Base-by-base conservation (phyloP, 768 basidiomycete genomes). In the Pleurotus sapidus region DNA sequence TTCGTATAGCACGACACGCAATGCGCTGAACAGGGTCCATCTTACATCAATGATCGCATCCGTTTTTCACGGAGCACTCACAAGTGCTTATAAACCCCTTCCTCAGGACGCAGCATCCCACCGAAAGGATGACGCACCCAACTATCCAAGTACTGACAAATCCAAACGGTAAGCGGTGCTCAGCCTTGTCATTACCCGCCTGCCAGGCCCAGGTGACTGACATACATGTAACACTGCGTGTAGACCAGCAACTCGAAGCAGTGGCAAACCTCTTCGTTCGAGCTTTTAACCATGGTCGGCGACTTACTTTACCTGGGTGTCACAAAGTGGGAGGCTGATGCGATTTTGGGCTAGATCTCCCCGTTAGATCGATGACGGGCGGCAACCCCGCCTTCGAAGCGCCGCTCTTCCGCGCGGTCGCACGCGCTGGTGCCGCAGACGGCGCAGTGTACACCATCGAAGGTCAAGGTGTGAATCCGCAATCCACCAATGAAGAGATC, bases 261-360 rank as follows among this genome's bases (percentile, higher is more conserved):
- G 42, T 20, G 15, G 20, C 42, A 4, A 43, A n/a, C n/a, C 17
- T 51, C 49, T 46, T 61, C 56, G 11, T 60, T 59, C 4, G 37
- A 12, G 20, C 51, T 49, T 20, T 48, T 45, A 12, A 43, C 14
- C 42, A 43, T 43, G 42, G 42, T 43, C n/a, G n/a, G 15, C 15
- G 5, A n/a, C 42, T 12, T 3, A 8, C 1, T 43, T 43, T 6
- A n/a, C 15, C 15, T 20, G 15, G 2, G n/a, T 12, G 9, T 30
- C 6, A 30, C 7, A 30, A 30, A 17, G 42, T 2, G 5, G 42
- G 15, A 43, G 5, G 9, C 14, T 43, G 15, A 43, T 20, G 7
- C 20, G 15, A 43, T 2, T 43, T n/a, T 5, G 5, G 9, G 11
- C 20, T 9, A 43, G 42, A 43, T 43, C 20, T 43, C 5, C 42